Conservation (phyloP, 129 eudicot species). For the carrot (Daucus carota) region DNA sequence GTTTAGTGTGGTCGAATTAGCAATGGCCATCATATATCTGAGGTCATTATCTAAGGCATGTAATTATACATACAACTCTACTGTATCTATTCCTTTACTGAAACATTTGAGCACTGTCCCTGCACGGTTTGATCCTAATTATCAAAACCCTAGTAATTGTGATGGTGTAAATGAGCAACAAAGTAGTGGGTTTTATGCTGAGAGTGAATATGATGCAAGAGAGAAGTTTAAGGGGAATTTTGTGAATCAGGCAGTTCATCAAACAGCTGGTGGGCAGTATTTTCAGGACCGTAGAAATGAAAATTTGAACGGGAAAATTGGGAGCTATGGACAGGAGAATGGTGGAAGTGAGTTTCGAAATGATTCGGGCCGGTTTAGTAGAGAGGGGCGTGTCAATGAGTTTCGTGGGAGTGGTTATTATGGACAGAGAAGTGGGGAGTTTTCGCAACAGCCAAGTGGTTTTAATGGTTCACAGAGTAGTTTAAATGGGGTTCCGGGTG, state of each 20-base stretch:
- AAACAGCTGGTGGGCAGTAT: slow-evolving; percentile 20
- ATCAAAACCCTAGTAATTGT: slow-evolving; percentile 14
- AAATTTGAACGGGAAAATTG: slow-evolving; percentile 6
- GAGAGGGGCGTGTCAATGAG: background rate
- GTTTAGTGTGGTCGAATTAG: background rate
- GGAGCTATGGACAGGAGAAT: background rate
- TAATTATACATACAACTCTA: background rate
- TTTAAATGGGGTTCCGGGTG: background rate
- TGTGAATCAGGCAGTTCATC: background rate
- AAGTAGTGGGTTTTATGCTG: background rate
- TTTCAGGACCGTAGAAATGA: slow-evolving; percentile 8
- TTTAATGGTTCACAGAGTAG: background rate
- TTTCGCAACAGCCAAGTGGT: background rate
- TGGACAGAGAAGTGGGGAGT: background rate
- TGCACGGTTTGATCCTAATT: slow-evolving; percentile 19
- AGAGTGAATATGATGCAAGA: background rate
- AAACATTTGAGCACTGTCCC: slow-evolving; percentile 24
- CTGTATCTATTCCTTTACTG: background rate
- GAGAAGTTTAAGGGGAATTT: background rate
- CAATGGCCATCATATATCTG: slow-evolving; percentile 25
- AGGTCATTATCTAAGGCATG: slow-evolving; percentile 23
- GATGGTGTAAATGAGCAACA: slow-evolving; percentile 2
- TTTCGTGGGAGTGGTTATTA: slow-evolving; percentile 11
- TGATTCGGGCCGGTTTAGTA: background rate
- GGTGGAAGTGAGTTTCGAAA: background rate